phyloP scores from a whole-genome alignment of 78 protist species.

The Monocercomonoides exilis region DNA sequence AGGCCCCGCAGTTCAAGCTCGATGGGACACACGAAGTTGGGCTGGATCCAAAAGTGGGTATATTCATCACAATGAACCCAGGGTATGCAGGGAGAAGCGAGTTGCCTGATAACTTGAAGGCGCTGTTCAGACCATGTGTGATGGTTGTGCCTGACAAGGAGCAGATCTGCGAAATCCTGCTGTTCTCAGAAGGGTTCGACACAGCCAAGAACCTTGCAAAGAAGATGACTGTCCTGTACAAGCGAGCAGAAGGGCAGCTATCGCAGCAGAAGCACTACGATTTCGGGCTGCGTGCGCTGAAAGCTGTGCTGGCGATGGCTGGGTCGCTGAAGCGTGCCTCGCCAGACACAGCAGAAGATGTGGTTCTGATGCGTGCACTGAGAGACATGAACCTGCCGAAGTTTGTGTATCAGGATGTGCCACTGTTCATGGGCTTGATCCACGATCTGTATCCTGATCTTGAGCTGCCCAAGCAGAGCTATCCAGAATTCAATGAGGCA shows the following conservation, averaged over 20 bases:
- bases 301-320: constrained; percentile 79
- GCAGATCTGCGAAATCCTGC: constrained; percentile 74
- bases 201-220: constrained; percentile 58
- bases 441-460: constrained; percentile 68
- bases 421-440: constrained; percentile 72
- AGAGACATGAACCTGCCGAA: constrained; percentile 85
- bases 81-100: constrained; percentile 25
- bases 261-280: constrained; percentile 79
- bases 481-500: constrained; percentile 40
- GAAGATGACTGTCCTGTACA: constrained; percentile 77
- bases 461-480: constrained; percentile 38
- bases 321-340: constrained; percentile 72
- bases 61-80: constrained; percentile 63
- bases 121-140: constrained; percentile 24
- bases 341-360: constrained; percentile 50
- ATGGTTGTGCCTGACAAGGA: constrained; percentile 74
- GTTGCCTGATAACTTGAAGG: constrained; percentile 61
- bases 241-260: constrained; percentile 71
- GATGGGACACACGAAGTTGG: constrained; percentile 36
- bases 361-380: constrained; percentile 78
- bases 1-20: constrained; percentile 29
- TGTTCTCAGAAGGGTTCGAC: constrained; percentile 70
- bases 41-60: constrained; percentile 44
- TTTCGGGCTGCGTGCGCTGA: constrained; percentile 79
- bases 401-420: constrained; percentile 82